Evolutionary conservation across 352 stramenopile species (phyloP).

Genomic region (Phytophthora pluvialis): DNA sequence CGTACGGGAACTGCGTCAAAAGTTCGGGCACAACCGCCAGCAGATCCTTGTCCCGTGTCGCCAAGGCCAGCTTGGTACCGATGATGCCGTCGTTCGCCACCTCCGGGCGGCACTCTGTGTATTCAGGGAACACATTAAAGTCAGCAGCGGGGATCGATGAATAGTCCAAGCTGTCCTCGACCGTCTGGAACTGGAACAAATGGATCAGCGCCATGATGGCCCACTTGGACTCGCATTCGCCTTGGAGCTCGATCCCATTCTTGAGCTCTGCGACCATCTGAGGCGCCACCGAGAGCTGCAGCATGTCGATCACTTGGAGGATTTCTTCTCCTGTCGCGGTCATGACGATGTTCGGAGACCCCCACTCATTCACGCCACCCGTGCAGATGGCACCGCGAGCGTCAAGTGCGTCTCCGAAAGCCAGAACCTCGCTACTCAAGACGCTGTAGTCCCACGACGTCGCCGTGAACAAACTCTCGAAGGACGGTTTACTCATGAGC

Average conservation of each 20-base stretch:
- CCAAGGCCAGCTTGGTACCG: constrained; percentile 13
- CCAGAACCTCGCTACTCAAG: constrained; percentile 13
- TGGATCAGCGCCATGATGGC: constrained; percentile 17
- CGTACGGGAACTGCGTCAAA: constrained; percentile 27
- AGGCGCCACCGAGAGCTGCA: constrained; percentile 19
- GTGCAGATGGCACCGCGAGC: constrained; percentile 18
- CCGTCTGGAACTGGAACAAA: constrained; percentile 29
- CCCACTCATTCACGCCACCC: constrained; percentile 31
- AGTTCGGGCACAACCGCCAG: constrained; percentile 22
- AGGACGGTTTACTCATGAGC: constrained; percentile 24
- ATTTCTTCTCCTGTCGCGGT: constrained; percentile 12
- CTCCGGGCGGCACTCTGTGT: constrained; percentile 28
- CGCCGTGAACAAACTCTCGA: constrained; percentile 20
- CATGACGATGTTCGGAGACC: constrained; percentile 13
- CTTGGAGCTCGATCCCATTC: constrained; percentile 2
- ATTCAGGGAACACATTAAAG: constrained; percentile 34
- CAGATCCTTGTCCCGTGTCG: constrained; percentile 13
- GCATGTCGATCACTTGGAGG: constrained; percentile 5
- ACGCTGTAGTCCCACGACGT: constrained; percentile 13
- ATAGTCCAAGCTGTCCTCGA: constrained; percentile 24
- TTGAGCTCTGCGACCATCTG: constrained; percentile 15
- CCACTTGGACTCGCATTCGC: constrained; percentile 23
- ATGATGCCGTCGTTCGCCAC: constrained; percentile 23
- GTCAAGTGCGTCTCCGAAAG: constrained; percentile 16
- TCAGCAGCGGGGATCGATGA: constrained; percentile 28